These are phyloP conservation scores for Parsonsia alboflavescens DNA, from an alignment of 257 asterid species.

Conservation along the genomic window DNA sequence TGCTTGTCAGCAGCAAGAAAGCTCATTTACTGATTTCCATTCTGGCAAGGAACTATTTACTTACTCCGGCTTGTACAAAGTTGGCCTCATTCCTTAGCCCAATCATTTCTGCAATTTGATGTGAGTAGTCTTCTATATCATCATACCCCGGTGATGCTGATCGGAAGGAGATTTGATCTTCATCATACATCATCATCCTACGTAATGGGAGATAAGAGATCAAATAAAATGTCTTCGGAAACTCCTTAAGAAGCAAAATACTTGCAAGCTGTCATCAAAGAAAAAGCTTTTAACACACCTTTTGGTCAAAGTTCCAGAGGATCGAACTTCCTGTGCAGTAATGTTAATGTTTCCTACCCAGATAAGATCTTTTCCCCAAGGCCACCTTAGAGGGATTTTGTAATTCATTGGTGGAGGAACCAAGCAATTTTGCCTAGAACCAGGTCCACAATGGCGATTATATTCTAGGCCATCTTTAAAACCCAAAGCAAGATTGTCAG, in stretches of 20 bases:
- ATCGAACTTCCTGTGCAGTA: slow-evolving; percentile 94
- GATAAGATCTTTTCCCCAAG: slow-evolving; percentile 88
- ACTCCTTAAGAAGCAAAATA: neutral
- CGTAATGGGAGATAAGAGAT: slow-evolving; percentile 13
- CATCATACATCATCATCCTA: slow-evolving; percentile 99
- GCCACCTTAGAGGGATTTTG: slow-evolving; percentile 88
- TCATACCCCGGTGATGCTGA: slow-evolving; percentile 83
- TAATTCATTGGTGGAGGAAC: slow-evolving; percentile 82
- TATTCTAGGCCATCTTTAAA: slow-evolving; percentile 62
- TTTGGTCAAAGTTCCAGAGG: slow-evolving; percentile 92
- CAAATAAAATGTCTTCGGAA: slow-evolving; percentile 2
- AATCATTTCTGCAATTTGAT: slow-evolving; percentile 96
- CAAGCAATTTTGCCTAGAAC: slow-evolving; percentile 64
- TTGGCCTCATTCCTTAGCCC: slow-evolving; percentile 84
- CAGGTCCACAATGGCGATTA: slow-evolving; percentile 57
- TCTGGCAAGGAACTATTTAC: slow-evolving; percentile 26
- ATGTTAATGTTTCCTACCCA: slow-evolving; percentile 97
- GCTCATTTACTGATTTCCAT: neutral
- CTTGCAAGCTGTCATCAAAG: neutral
- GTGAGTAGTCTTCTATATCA: slow-evolving; percentile 90
- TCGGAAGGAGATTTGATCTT: slow-evolving; percentile 93
- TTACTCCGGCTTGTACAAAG: slow-evolving; percentile 84
- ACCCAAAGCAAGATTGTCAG: slow-evolving; percentile 70
- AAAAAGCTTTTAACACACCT: slow-evolving; percentile 49
- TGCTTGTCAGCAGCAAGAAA: slow-evolving; percentile 1